Evolutionary conservation across 805 yeast genomes (phyloP).

Genomic region (Yamadazyma insecticola): DNA sequence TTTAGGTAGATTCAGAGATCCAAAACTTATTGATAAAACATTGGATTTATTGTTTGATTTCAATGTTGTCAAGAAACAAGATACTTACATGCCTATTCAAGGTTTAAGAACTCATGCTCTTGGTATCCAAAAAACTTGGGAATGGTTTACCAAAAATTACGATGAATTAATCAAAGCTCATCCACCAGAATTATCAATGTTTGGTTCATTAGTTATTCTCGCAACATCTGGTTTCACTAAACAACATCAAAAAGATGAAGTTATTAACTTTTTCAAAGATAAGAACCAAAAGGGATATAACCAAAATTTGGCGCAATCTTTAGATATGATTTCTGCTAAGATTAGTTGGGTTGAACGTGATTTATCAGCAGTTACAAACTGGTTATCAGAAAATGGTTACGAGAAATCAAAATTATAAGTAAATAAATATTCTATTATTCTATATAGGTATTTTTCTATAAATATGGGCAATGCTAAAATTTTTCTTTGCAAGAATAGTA

Average conservation of each 20-base stretch:
- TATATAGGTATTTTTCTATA: slow-evolving; percentile 12
- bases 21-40: slow-evolving; percentile 51
- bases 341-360: slow-evolving; percentile 59
- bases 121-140: slow-evolving; percentile 70
- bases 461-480: slow-evolving; percentile 40
- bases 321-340: slow-evolving; percentile 56
- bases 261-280: slow-evolving; percentile 45
- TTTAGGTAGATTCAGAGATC: slow-evolving; percentile 59
- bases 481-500: slow-evolving; percentile 31
- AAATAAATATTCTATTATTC: neutral
- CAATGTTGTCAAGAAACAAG: slow-evolving; percentile 63
- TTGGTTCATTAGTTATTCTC: slow-evolving; percentile 66
- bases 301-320: slow-evolving; percentile 59
- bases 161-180: slow-evolving; percentile 57
- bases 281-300: slow-evolving; percentile 62
- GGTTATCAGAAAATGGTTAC: slow-evolving; percentile 43
- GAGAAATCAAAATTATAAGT: slow-evolving; percentile 1
- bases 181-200: slow-evolving; percentile 79
- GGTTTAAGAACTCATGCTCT: slow-evolving; percentile 60
- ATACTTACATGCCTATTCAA: slow-evolving; percentile 70
- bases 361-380: slow-evolving; percentile 37
- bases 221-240: slow-evolving; percentile 61
- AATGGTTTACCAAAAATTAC: slow-evolving; percentile 74
- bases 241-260: slow-evolving; percentile 45
- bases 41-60: slow-evolving; percentile 49